phyloP scores from a whole-genome alignment of 2,329 filamentous ascomycete species.

The Hypoxylon rubiginosum region DNA sequence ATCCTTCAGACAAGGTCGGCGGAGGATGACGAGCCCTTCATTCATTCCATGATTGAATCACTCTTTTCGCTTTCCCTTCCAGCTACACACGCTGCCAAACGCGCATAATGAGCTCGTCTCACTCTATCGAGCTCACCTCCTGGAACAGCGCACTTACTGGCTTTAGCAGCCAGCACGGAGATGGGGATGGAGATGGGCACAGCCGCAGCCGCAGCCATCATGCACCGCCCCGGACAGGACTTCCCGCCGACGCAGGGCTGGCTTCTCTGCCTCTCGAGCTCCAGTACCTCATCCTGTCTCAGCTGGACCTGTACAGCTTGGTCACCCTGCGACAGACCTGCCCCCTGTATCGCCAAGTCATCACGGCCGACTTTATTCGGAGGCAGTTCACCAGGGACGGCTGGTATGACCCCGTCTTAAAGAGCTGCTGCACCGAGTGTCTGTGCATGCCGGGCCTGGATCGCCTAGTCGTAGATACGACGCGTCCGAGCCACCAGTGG shows the following conservation, averaged over 20 bases:
- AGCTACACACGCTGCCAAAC: conserved; percentile 15
- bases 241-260: conserved; percentile 32
- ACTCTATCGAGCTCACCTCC: conserved; percentile 42
- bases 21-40: conserved; percentile 38
- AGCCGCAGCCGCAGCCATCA: conserved; percentile 10
- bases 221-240: conserved; percentile 20
- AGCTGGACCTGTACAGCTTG: conserved; percentile 47
- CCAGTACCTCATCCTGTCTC: conserved; percentile 46
- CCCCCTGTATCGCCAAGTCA: conserved; percentile 46
- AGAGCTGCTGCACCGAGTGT: conserved; percentile 48
- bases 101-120: conserved; percentile 40
- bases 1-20: conserved; percentile 31
- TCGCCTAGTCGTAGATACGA: conserved; percentile 47
- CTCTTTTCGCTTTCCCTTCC: conserved; percentile 19
- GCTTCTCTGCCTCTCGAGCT: conserved; percentile 47
- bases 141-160: conserved; percentile 12
- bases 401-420: conserved; percentile 31
- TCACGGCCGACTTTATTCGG: conserved; percentile 46
- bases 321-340: conserved; percentile 45
- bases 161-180: conserved; percentile 18
- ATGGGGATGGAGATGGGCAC: conserved; percentile 3
- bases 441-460: conserved; percentile 47
- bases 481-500: conserved; percentile 40
- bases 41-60: conserved; percentile 40
- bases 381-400: conserved; percentile 44